Base-by-base conservation (phyloP, 371 early-diverging fungal genomes). In the Lichtheimia ornata region DNA sequence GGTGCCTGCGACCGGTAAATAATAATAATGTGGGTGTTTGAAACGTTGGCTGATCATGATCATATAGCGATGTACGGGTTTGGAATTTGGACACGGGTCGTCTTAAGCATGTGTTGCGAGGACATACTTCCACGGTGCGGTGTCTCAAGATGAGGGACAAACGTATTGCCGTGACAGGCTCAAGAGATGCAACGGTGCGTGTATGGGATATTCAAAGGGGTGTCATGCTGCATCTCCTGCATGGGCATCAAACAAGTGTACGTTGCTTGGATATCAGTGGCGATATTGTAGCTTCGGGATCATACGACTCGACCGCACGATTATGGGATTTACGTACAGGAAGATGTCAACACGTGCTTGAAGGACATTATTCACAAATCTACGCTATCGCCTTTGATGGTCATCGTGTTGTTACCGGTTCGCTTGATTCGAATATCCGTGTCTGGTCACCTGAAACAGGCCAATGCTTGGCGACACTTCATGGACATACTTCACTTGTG, bases 121-220 rank as follows among this genome's bases (percentile, higher is more conserved):
- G 94, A 4, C 98, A 97, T 67, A 88, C 88, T 9, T 91, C 92
- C 12, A 97, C 97, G 12, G 91, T 98, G 14, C 83, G 98, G 24
- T 94, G 92, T 66, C 67, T 98, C 35, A 88, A 90, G 66, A 83
- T 93, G 64, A 76, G 88, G 59, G 81, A 81, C 61, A 82, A 85
- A 45, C 68, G 76, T 25, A 76, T 89, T 25, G 86, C 92, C 27
- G 90, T 97, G 3, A 92, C 93, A 1, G 98, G 97, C 6, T 94
- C 94, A 15, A 82, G 97, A 56, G 98, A 98, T 68, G 86, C 91
- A 2, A 90, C 91, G 0, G 69, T 94, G 27, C 85, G 95, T 12
- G 91, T 93, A 24, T 94, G 93, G 85, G 87, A 87, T 66, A 86
- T 93, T 27, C 85, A 88, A 50, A 85, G 89, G 51, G 88, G 85